These are phyloP conservation scores for Termitomyces sp. DNA, from an alignment of 768 basidiomycete genomes.

Conservation along the genomic window DNA sequence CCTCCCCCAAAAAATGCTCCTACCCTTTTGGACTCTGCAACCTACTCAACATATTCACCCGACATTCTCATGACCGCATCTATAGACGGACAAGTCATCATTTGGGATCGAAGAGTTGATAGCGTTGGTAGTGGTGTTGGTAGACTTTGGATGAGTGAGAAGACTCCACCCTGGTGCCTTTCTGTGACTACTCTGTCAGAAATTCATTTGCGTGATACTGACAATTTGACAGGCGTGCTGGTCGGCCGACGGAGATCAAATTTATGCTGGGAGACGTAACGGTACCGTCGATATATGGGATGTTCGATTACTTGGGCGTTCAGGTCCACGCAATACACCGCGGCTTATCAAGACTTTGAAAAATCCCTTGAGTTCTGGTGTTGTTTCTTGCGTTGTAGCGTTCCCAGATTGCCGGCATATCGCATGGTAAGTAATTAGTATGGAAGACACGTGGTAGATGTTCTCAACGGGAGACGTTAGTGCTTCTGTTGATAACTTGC, in stretches of 20 bases:
- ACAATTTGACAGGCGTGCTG: conserved; percentile 73
- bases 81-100: conserved; percentile 87
- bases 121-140: conserved; percentile 70
- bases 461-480: conserved; percentile 32
- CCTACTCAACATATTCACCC: conserved; percentile 65
- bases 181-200: conserved; percentile 53
- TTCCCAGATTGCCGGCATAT: conserved; percentile 93
- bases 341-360: conserved; percentile 77
- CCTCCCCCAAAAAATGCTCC: conserved; percentile 73
- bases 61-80: conserved; percentile 86
- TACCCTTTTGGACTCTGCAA: conserved; percentile 60
- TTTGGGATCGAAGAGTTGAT: conserved; percentile 85
- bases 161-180: conserved; percentile 93
- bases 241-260: conserved; percentile 83
- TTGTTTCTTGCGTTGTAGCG: conserved; percentile 86
- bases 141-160: conserved; percentile 84
- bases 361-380: conserved; percentile 85
- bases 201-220: neutral
- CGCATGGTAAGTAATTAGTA: conserved; percentile 63
- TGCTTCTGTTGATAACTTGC: conserved; percentile 89
- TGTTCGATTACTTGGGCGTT: conserved; percentile 71
- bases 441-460: neutral
- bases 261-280: conserved; percentile 89
- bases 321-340: conserved; percentile 63
- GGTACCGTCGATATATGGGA: conserved; percentile 95